Evolutionary conservation across 306 rosid genomes (phyloP).

Genomic region (Elaeagnus macrophylla): DNA sequence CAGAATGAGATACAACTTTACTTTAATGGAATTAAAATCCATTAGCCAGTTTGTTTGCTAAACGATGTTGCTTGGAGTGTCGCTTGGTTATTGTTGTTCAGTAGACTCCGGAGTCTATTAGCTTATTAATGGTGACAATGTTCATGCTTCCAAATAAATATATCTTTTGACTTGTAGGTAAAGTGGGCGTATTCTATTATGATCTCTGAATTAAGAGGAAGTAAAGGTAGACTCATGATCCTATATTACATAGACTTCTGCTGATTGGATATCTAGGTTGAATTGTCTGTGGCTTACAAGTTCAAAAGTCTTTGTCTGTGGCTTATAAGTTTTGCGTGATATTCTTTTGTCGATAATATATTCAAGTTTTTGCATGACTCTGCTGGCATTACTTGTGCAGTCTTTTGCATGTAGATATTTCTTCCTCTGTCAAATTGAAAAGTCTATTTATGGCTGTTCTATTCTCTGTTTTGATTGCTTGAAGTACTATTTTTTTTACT

Average conservation of each 20-base stretch:
- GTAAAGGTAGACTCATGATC: constrained; percentile 98
- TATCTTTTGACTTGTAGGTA: constrained; percentile 42
- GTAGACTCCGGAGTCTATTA: constrained; percentile 37
- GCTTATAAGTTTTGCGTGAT: neutral
- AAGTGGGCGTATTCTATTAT: constrained; percentile 78
- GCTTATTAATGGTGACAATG: constrained; percentile 69
- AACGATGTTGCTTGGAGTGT: constrained; percentile 16
- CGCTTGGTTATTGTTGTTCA: constrained; percentile 26
- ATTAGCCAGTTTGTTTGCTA: constrained; percentile 7
- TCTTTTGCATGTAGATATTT: no score
- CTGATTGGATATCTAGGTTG: constrained; percentile 42
- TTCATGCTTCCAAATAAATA: constrained; percentile 96
- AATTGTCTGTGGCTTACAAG: constrained; percentile 12
- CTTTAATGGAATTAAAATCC: constrained; percentile 4
- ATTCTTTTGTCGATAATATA: no score
- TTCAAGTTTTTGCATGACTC: no score
- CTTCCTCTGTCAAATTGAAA: no score
- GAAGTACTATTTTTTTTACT: no score
- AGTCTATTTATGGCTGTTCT: no score
- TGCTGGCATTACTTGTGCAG: no score
- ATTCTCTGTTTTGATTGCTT: no score
- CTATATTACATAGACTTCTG: constrained; percentile 57
- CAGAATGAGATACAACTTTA: constrained; percentile 3
- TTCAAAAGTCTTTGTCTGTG: constrained; percentile 14
- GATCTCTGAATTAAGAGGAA: constrained; percentile 99